A percentile compares a stretch with the other conserved stretches of the same genome.
These are phyloP conservation scores for Cystobasidiaceae sp. DNA, from an alignment of 1,284 basidiomycete genomes.

Conservation along the genomic window DNA sequence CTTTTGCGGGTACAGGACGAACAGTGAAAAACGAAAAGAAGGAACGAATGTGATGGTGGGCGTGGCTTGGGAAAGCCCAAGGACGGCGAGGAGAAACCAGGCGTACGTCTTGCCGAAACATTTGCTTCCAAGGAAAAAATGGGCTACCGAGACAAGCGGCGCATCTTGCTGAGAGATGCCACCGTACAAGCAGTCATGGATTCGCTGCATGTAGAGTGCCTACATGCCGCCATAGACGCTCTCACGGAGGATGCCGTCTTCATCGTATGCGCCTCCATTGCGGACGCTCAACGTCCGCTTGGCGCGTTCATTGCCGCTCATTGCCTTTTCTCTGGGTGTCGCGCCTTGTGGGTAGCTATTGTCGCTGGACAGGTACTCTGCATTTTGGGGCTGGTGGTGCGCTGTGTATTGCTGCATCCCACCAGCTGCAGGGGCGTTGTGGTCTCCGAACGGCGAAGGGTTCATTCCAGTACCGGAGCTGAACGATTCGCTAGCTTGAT, in stretches of 20 bases:
- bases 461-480: slow-evolving; percentile 8
- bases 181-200: background rate
- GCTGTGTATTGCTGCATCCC: background rate
- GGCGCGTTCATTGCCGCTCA: slow-evolving; percentile 9
- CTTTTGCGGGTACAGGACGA: too few species aligned
- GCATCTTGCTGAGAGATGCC: too few species aligned
- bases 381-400: background rate
- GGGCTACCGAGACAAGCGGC: too few species aligned
- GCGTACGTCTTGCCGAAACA: too few species aligned
- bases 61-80: too few species aligned
- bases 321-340: background rate
- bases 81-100: too few species aligned
- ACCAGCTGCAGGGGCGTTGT: background rate
- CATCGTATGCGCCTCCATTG: slow-evolving; percentile 19
- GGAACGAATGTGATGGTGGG: too few species aligned
- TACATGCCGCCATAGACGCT: slow-evolving; percentile 31
- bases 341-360: background rate
- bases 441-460: slow-evolving; percentile 17
- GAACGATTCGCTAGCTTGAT: slow-evolving; percentile 28
- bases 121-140: too few species aligned
- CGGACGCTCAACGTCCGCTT: slow-evolving; percentile 31
- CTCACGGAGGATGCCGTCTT: slow-evolving; percentile 1
- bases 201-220: background rate
- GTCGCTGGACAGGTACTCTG: too few species aligned
- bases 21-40: too few species aligned